Conservation (phyloP, 2,329 filamentous ascomycete genomes). For the Teratosphaeria viscida region DNA sequence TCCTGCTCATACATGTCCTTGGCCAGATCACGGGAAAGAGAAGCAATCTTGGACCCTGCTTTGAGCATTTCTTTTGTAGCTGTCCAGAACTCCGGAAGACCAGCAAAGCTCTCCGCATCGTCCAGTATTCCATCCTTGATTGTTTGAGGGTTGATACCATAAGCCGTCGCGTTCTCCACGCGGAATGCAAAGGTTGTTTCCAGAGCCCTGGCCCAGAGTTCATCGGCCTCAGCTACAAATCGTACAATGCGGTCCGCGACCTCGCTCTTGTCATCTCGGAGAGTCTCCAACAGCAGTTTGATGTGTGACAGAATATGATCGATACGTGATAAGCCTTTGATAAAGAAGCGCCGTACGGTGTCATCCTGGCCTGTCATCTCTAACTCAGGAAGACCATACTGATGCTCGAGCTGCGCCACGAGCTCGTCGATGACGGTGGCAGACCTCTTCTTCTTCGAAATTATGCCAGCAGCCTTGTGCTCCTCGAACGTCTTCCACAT, state of each 20-base stretch:
- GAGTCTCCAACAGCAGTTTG: conserved; percentile 10
- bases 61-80: conserved; percentile 45
- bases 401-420: conserved; percentile 64
- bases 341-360: conserved; percentile 74
- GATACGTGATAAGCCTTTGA: conserved; percentile 30
- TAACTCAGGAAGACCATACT: conserved; percentile 60
- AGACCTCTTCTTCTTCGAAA: conserved; percentile 45
- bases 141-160: conserved; percentile 60
- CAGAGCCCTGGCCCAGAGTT: conserved; percentile 57
- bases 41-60: conserved; percentile 27
- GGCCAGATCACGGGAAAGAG: conserved; percentile 31
- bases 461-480: conserved; percentile 38
- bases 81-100: conserved; percentile 77
- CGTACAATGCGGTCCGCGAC: conserved; percentile 35
- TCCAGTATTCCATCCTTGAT: conserved; percentile 39
- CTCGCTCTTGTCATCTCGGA: conserved; percentile 11
- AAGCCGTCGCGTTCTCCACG: conserved; percentile 54
- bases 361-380: conserved; percentile 62
- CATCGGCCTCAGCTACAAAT: conserved; percentile 56
- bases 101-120: conserved; percentile 49
- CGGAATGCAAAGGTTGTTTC: conserved; percentile 61
- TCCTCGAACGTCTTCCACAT: conserved; percentile 75
- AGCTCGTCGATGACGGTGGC: conserved; percentile 64
- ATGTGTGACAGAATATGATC: conserved; percentile 16
- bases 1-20: conserved; percentile 29